phyloP scores from a whole-genome alignment of 202 grass and related monocot genomes.

The Musa balbisiana region DNA sequence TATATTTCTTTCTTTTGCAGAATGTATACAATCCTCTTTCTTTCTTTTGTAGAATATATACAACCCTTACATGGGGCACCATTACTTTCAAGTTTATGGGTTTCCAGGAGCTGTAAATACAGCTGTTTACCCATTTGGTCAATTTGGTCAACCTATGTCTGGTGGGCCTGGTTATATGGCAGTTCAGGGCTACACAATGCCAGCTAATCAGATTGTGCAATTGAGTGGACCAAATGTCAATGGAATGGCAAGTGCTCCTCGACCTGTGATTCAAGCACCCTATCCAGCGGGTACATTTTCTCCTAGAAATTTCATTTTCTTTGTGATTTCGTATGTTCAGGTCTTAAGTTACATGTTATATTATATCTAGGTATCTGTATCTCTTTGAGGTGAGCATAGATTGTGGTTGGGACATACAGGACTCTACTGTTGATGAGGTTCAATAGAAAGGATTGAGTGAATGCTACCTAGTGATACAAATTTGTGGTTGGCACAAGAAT shows the following conservation, averaged over 20 bases:
- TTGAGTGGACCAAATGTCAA: conserved; percentile 44
- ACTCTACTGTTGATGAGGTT: no score
- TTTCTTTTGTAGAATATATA: conserved; percentile 20
- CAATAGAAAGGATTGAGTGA: no score
- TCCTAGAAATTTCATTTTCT: neutral
- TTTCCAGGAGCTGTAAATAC: conserved; percentile 45
- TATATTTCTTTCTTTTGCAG: conserved; percentile 9
- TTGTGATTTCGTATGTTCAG: neutral
- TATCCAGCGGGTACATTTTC: conserved; percentile 44
- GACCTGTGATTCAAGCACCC: conserved; percentile 48
- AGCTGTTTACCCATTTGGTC: conserved; percentile 37
- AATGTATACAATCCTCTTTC: conserved; percentile 1
- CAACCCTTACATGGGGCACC: conserved; percentile 44
- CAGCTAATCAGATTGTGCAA: conserved; percentile 47
- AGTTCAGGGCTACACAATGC: conserved; percentile 48
- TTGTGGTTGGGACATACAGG: no score
- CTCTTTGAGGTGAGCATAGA: neutral
- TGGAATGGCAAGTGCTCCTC: conserved; percentile 32
- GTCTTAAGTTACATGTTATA: neutral
- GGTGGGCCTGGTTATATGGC: conserved; percentile 39
- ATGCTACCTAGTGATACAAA: no score
- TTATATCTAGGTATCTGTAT: neutral
- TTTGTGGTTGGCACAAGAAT: no score
- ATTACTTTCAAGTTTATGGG: conserved; percentile 59
- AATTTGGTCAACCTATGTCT: conserved; percentile 45